Evolutionary conservation across 2,329 filamentous ascomycete genomes (phyloP), one percentile per base, ranked within the genome.

Genomic region (Torrubiella hemipterigena): DNA sequence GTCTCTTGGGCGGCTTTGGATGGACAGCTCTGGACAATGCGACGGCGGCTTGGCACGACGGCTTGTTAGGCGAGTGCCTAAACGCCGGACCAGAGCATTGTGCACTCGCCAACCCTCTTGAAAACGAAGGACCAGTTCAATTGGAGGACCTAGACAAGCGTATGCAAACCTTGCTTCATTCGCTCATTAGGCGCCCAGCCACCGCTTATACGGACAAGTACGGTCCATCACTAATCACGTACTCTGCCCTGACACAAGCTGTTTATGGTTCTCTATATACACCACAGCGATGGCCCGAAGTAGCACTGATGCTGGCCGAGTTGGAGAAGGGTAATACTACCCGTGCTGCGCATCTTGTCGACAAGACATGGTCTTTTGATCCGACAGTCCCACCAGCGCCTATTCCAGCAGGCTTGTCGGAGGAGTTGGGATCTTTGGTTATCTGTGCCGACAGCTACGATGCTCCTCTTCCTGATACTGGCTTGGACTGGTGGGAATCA

Each of bases 21-120:
- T 63, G 54, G 52, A 58, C 58, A 1, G 55, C 63, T 4, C 50
- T 68, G 5, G 63, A 67, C 34, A 67, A 67, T 36, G 57, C 50
- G 6, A 67, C 64, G 1, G 45, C 68, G 36, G 61, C 61, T 2
- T 68, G 61, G 59, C 52, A 49, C 16, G 62, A 68, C 33, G 65
- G 65, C 11, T 67, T 69, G 30, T 45, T 69, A 3, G 63, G 62
- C 15, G 63, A 67, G 38, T 69, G 65, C 27, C 26, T 68, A 30
- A 54, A 57, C 4, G 63, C 65, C 6, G 64, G 65, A 0, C 59
- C 60, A 2, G 43, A 59, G 4, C 41, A 62, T 35, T 69, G 65
- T 29, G 57, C 57, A 1, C 46, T 69, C 2, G 60, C 63, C 7
- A 54, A 47, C 33, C 44, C 54, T 2, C 42, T 35, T 5, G 37